Base-by-base conservation (phyloP, 78 protist species). In the Dictyostelium citrinum region DNA sequence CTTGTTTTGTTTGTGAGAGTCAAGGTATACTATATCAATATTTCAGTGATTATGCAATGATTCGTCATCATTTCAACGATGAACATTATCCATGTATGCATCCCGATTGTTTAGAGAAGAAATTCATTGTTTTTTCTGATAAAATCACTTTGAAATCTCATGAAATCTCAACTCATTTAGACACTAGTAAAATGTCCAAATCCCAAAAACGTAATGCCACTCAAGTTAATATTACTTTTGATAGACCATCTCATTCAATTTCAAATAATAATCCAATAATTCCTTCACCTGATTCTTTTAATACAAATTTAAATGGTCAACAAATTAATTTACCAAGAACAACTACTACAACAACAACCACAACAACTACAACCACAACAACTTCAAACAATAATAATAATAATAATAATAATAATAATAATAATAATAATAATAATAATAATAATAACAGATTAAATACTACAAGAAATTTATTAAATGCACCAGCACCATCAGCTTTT, bases 1-100 rank as follows among this genome's bases (percentile, higher is more conserved):
- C 79, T 67, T 91, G 95, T 55, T 91, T 91, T 37, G 24, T 91
- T 51, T 91, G 95, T 35, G 90, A 83, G 39, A 55, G 77, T 27
- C 2, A 33, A 29, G 95, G 95, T 16, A 16, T 68, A 16, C 95
- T 68, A 41, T 91, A 84, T 43, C 95, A 91, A 46, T 91, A 91
- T 33, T 91, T 78, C 39, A 64, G 45, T 22, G 95, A 91, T 46
- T 91, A 60, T 29, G 46, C 80, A 17, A 84, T 75, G 64, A 90
- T 91, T 31, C 67, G 90, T 16, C 55, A 60, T 43, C 95, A 91
- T 39, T 91, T 91, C 75, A 27, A 58, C 29, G 90, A 81, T 27
- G 95, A 81, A 41, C 95, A 91, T 60, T 80, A 20, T 72, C 90
- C 77, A 14, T 91, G 95, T 74, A 81, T 64, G 74, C 84, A 91